Evolutionary conservation across 2,329 filamentous ascomycete species (phyloP), one percentile per base, ranked within the genome.

Genomic region (Zalaria sp.): DNA sequence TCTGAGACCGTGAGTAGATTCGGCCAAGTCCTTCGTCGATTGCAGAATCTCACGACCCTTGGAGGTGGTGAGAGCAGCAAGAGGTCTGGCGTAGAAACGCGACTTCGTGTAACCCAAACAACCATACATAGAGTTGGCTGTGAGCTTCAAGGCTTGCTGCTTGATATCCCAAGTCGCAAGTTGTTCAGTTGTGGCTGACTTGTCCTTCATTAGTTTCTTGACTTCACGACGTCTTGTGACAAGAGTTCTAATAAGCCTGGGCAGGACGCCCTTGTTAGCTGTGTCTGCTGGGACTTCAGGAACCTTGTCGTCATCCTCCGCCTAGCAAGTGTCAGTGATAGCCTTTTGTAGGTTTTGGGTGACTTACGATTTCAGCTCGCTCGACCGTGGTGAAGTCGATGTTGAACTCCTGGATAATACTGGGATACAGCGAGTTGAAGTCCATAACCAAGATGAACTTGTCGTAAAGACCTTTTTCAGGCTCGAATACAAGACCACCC

Each of bases 371-470:
- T 46, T 75, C 68, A 34, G 75, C 70, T 52, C 91, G 74, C 47
- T 96, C 84, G 5, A 98, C 87, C 0, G 93, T 98, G 2, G 91
- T 98, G 64, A 98, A 98, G 68, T 93, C 98, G 52, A 98, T 98
- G 63, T 98, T 98, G 67, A 80, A 98, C 71, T 98, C 93, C 57
- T 98, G 93, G 47, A 98, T 98, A 56, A 98, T 96, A 57, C 86
- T 95, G 28, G 91, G 91, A 55, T 98, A 98, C 47, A 98, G 71
- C 53, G 88, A 95, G 73, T 98, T 98, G 71, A 98, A 98, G 69
- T 98, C 91, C 93, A 98, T 98, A 62, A 98, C 93, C 43, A 98
- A 75, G 41, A 98, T 83, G 61, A 93, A 95, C 64, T 93, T 93
- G 72, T 98, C 91, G 57, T 98, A 98, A 4, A 98, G 73, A 11